phyloP scores from a whole-genome alignment of 345 rosid genomes.

The Hevea brasiliensis region DNA sequence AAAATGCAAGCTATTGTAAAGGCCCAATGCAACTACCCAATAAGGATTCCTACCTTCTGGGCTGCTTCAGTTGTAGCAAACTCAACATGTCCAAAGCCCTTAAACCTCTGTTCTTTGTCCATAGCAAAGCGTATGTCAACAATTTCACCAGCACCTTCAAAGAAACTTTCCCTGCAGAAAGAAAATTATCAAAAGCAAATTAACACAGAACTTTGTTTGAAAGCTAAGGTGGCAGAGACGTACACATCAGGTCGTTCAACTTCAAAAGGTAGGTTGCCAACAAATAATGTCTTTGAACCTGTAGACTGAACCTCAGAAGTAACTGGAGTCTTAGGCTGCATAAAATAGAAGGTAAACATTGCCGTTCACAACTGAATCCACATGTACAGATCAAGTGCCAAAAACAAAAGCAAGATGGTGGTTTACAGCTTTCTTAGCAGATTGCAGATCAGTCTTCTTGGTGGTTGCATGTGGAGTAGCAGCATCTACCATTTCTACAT shows the following conservation, averaged over 20 bases:
- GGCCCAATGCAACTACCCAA: no score
- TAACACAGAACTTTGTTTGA: neutral
- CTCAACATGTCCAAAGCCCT: constrained; percentile 86
- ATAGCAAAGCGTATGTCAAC: constrained; percentile 69
- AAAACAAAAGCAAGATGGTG: neutral
- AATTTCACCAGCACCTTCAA: constrained; percentile 63
- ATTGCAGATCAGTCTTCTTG: constrained; percentile 32
- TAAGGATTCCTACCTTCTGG: constrained; percentile 42
- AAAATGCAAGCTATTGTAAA: neutral
- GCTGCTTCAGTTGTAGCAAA: constrained; percentile 71
- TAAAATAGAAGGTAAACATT: neutral
- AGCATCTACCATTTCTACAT: constrained; percentile 67
- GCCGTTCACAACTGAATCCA: neutral
- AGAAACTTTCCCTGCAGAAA: constrained; percentile 63
- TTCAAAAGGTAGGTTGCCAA: constrained; percentile 62
- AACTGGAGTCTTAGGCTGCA: constrained; percentile 67
- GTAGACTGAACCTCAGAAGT: constrained; percentile 44
- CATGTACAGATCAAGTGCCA: neutral
- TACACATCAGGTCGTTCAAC: constrained; percentile 70
- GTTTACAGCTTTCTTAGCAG: constrained; percentile 45
- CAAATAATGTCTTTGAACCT: constrained; percentile 66
- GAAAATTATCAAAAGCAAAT: neutral
- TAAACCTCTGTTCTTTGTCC: constrained; percentile 48
- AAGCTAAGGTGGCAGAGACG: neutral
- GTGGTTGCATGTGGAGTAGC: constrained; percentile 27